Evolutionary conservation across 1,139 yeast species (phyloP).

Genomic region (Pichia sp.): DNA sequence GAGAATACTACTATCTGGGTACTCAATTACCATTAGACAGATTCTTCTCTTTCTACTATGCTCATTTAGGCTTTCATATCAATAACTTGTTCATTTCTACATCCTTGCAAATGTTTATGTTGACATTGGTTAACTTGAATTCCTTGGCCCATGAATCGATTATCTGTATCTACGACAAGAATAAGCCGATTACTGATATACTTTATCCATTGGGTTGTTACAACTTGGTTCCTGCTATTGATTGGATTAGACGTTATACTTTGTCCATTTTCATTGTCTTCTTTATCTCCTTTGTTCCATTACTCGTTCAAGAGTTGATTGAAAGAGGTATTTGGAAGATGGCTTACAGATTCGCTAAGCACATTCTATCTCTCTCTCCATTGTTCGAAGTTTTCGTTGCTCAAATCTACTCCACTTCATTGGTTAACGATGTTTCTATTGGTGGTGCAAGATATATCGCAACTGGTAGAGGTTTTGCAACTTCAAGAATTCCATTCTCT

Average conservation of each 20-base stretch:
- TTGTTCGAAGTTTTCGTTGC: constrained; percentile 98
- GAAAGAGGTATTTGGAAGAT: constrained; percentile 99
- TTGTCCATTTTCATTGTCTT: constrained; percentile 97
- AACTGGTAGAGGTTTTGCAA: constrained; percentile 99
- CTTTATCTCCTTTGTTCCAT: constrained; percentile 94
- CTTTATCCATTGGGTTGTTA: constrained; percentile 91
- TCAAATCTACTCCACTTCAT: constrained; percentile 91
- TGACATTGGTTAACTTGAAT: constrained; percentile 88
- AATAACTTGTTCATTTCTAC: constrained; percentile 93
- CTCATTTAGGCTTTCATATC: constrained; percentile 99
- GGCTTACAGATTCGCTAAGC: constrained; percentile 84
- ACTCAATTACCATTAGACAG: constrained; percentile 97
- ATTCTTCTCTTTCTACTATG: constrained; percentile 95
- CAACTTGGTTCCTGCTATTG: constrained; percentile 83
- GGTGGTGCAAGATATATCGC: constrained; percentile 99
- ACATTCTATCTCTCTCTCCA: constrained; percentile 85
- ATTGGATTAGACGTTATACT: constrained; percentile 97
- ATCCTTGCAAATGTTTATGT: constrained; percentile 88
- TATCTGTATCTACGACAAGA: constrained; percentile 75
- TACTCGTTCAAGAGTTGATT: constrained; percentile 92
- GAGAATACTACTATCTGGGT: constrained; percentile 96
- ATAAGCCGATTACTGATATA: constrained; percentile 82
- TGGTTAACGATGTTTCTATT: constrained; percentile 86
- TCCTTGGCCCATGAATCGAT: constrained; percentile 88
- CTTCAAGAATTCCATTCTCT: constrained; percentile 96